Base-by-base conservation (phyloP, 805 yeast species). In the Pichia rugopelliculosa region DNA sequence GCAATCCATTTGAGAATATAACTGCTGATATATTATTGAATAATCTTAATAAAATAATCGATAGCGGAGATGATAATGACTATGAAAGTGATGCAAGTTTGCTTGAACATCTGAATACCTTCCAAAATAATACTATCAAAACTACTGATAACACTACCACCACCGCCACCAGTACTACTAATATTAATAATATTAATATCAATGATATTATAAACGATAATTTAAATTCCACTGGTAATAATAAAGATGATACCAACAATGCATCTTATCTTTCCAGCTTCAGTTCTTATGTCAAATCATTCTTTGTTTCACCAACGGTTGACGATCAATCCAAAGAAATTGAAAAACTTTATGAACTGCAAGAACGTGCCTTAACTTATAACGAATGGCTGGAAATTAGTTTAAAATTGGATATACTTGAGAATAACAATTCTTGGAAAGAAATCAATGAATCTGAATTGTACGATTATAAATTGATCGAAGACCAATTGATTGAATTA, bases 401-500 rank as follows among this genome's bases (percentile, higher is more conserved):
- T 8, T 59, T 72, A 22, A 62, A 76, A 49, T 69, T 91, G 24
- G 99, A 91, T 60, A 70, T 69, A 24, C 59, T 85, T 17, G 70
- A 80, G 47, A 80, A 82, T 20, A 77, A 80, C 53, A 79, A 82
- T 45, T 59, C 65, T 15, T 91, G 99, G 99, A 89, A 89, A 58
- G 58, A 67, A 17, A 67, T 72, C 43, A 72, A 71, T 4, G 80
- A 76, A 50, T 77, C 88, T 1, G 71, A 74, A n/a, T 64, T 84
- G 22, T 93, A 88, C 59, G 96, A 93, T 65, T 80, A 79, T 58
- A 70, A 77, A 46, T 66, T 84, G 40, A 75, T 93, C 1, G 66
- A 68, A 50, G 62, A 64, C 10, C 67, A 80, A 48, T 67, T 87
- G 40, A 53, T 58, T 5, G 82, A 82, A 47, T 68, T 93, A 71